Conservation (phyloP, 176 grass and related monocot species). For the Miscanthus lutarioriparius region DNA sequence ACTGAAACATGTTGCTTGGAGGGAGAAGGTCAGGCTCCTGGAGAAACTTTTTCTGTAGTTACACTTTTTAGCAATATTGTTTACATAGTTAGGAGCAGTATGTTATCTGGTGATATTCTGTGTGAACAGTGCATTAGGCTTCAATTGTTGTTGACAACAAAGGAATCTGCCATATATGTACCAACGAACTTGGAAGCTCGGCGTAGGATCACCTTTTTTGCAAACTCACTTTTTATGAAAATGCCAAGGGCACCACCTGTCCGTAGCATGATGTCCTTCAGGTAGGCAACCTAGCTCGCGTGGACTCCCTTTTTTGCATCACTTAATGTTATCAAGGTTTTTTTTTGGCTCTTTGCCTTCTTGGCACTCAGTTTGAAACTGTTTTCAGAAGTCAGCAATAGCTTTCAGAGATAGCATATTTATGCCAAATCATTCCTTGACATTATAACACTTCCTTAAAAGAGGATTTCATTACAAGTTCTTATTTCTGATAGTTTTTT, state of each 20-base stretch:
- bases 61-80: constrained; percentile 28
- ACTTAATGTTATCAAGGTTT: not conserved
- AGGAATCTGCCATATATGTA: constrained; percentile 94
- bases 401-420: not conserved
- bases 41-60: constrained; percentile 30
- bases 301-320: not conserved
- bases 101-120: constrained; percentile 12
- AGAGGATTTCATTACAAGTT: not conserved
- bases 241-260: constrained; percentile 81
- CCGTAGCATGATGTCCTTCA: constrained; percentile 86
- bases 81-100: not conserved
- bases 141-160: constrained; percentile 75
- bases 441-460: constrained; percentile 20
- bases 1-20: constrained; percentile 46
- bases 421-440: not conserved
- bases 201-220: constrained; percentile 95
- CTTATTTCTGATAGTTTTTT: not conserved
- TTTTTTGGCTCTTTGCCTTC: not conserved
- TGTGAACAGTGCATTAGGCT: constrained; percentile 76
- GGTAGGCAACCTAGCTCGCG: constrained; percentile 38
- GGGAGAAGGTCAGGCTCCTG: constrained; percentile 58
- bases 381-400: not conserved
- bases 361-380: not conserved
- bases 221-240: constrained; percentile 97
- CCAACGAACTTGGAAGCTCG: constrained; percentile 85